phyloP scores from a whole-genome alignment of 2,329 filamentous ascomycete genomes.

The Fusarium foetens region DNA sequence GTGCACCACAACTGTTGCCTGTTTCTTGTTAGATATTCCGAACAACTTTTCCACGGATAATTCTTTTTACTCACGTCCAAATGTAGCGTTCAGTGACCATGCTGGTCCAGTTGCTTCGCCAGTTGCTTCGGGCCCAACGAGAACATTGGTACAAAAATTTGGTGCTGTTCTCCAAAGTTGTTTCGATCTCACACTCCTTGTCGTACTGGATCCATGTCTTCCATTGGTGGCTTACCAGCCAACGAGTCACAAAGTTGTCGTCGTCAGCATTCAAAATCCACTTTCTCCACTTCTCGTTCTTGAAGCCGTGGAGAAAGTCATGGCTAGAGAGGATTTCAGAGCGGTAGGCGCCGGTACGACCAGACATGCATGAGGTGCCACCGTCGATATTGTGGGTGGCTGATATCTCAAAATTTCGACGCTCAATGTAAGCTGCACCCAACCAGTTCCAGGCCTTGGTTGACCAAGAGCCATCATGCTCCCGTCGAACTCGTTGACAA shows the following conservation, averaged over 20 bases:
- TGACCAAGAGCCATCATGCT: constrained; percentile 66
- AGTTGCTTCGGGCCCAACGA: constrained; percentile 96
- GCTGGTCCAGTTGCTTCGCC: constrained; percentile 95
- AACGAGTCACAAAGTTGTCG: constrained; percentile 97
- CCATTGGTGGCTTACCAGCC: constrained; percentile 92
- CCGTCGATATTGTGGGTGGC: constrained; percentile 95
- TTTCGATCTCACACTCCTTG: constrained; percentile 88
- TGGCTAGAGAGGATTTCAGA: constrained; percentile 87
- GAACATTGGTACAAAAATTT: constrained; percentile 95
- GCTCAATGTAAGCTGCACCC: constrained; percentile 89
- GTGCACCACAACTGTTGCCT: constrained; percentile 94
- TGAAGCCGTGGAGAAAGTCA: constrained; percentile 88
- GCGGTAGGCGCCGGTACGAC: constrained; percentile 91
- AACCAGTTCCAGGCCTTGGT: constrained; percentile 86
- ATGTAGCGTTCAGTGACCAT: constrained; percentile 85
- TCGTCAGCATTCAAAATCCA: constrained; percentile 96
- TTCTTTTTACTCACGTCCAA: constrained; percentile 77
- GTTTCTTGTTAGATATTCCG: constrained; percentile 34
- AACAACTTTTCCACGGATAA: neutral
- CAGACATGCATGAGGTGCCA: constrained; percentile 96
- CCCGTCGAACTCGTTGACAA: constrained; percentile 84
- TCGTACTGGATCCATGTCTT: constrained; percentile 97
- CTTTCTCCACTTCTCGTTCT: constrained; percentile 87
- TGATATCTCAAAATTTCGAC: constrained; percentile 96
- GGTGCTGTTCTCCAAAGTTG: constrained; percentile 86